These are phyloP conservation scores for Nowakowskiella sp. DNA, from an alignment of 192 early-diverging fungal genomes.

Conservation along the genomic window DNA sequence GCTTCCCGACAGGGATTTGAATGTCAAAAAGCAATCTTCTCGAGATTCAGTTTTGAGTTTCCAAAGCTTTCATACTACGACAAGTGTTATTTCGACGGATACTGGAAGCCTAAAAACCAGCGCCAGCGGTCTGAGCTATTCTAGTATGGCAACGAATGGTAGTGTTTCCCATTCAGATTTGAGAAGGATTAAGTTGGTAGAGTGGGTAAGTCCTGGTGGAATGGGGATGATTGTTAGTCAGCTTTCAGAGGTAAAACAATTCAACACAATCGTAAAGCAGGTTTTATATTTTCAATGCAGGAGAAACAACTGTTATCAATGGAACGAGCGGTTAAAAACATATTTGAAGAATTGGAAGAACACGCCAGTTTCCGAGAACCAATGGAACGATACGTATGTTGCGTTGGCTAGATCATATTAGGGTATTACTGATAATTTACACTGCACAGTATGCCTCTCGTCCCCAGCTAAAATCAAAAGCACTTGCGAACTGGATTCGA, in stretches of 20 bases:
- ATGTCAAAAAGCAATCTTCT: no score
- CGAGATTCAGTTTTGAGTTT: no score
- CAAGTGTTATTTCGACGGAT: no score
- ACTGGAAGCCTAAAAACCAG: neutral
- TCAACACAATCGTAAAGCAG: no score
- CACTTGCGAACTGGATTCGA: constrained; percentile 35
- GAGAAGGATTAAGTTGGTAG: constrained; percentile 21
- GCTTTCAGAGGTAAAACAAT: constrained; percentile 28
- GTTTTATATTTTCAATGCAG: no score
- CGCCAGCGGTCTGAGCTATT: neutral
- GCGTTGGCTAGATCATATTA: neutral
- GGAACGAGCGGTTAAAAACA: constrained; percentile 19
- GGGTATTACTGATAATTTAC: neutral
- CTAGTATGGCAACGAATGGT: neutral
- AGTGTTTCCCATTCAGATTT: constrained; percentile 3
- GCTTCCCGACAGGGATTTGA: no score
- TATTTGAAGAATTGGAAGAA: constrained; percentile 31
- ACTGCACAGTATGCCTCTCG: constrained; percentile 15
- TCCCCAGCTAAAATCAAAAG: constrained; percentile 22
- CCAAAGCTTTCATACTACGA: no score
- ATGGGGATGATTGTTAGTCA: constrained; percentile 20
- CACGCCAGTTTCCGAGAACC: constrained; percentile 24
- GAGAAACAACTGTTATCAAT: constrained; percentile 28
- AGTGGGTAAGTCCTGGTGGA: constrained; percentile 28
- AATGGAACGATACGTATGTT: constrained; percentile 29